Conservation (phyloP, 306 rosid genomes). For the Prunus kanzakura region DNA sequence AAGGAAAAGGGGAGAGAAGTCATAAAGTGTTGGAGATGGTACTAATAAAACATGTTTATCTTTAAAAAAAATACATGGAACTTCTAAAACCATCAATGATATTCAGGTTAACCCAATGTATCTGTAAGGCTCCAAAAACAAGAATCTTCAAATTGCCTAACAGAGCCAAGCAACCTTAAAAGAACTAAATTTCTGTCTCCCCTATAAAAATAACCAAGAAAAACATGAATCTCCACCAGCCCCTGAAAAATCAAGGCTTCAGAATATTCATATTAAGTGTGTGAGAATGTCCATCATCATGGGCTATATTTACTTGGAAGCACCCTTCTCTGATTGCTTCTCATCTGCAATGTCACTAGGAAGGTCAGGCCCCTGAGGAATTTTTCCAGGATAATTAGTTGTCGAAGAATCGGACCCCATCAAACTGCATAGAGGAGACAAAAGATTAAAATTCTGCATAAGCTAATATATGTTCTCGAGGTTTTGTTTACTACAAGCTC, state of each 20-base stretch:
- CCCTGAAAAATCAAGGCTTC: background rate
- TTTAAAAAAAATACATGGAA: background rate
- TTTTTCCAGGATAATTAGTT: slow-evolving; percentile 72
- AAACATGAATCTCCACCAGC: background rate
- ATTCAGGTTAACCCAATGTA: background rate
- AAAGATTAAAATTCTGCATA: background rate
- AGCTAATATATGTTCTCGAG: background rate
- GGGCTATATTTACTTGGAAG: slow-evolving; percentile 16
- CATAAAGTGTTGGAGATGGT: no score
- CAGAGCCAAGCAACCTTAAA: slow-evolving; percentile 2
- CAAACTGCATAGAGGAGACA: slow-evolving; percentile 44
- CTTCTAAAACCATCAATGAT: background rate
- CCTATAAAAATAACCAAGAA: background rate
- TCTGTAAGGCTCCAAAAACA: background rate
- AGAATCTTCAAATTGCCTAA: slow-evolving; percentile 4
- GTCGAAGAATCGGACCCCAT: slow-evolving; percentile 53
- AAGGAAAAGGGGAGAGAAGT: no score
- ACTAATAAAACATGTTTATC: no score
- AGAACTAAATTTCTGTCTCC: background rate
- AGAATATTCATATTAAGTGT: background rate
- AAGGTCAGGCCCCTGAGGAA: slow-evolving; percentile 68
- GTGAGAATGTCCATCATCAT: background rate
- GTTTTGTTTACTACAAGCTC: slow-evolving; percentile 27
- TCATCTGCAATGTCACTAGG: slow-evolving; percentile 63
- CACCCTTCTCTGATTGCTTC: slow-evolving; percentile 38